Base-by-base conservation (phyloP, 208 protist species). In the Crithidia expoeki region DNA sequence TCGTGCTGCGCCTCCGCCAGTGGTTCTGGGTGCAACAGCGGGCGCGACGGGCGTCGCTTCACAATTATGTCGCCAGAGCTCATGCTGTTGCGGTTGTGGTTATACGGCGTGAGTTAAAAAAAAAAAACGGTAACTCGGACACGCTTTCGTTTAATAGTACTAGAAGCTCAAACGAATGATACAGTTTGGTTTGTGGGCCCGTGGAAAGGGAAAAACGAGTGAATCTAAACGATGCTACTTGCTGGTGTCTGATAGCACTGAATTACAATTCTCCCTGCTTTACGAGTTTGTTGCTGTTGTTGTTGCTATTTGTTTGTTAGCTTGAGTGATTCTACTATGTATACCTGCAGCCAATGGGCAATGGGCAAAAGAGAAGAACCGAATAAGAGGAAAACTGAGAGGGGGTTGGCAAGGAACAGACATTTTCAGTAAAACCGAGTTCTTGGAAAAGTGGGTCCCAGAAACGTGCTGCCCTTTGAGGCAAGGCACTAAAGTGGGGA, bases 1-100 rank as follows among this genome's bases (percentile, higher is more conserved):
- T 42, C 52, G 44, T 62, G 40, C 4, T 46, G 21, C 34, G n/a
- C n/a, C 69, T 23, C 50, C 53, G 40, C 46, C 11, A 14, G 19
- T 25, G 17, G 10, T 56, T 38, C 50, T 2, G 40, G 32, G 4
- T 44, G 56, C 36, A 33, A 25, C 32, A 61, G 53, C 23, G 58
- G 44, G 21, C 40, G 55, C 12, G 50, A 62, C 27, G 64, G 50
- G 9, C 51, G 23, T 23, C 47, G 57, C 65, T 71, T 53, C 27
- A 63, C 34, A 38, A 72, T 72, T 9, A 52, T 40, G 0, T 52
- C 64, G 14, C 17, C 27, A 2, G 36, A 55, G 49, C 50, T 67
- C 65, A 67, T 78, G 21, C 21, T 28, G 2, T 28, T 42, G 16
- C n/a, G n/a, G 5, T 52, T 10, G 14, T 12, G 17, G 7, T n/a